Conservation (phyloP, 192 early-diverging fungal species). For the Linnemannia zychae region DNA sequence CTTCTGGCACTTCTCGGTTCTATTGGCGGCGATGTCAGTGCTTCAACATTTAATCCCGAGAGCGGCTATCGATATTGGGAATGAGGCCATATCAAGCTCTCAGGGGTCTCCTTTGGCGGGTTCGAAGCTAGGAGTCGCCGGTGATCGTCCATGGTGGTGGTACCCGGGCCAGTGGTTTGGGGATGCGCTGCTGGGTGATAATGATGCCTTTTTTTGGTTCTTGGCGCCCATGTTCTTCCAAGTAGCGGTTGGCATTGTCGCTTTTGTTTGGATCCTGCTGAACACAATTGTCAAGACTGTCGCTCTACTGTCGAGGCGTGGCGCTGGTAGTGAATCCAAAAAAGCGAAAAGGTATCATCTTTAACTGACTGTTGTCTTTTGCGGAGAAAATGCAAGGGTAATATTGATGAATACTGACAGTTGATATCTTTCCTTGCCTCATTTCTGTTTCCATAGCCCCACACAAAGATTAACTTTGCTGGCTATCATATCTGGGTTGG, state of each 20-base stretch:
- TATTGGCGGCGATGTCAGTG: conserved; percentile 47
- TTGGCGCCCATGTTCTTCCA: conserved; percentile 60
- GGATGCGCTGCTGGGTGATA: conserved; percentile 61
- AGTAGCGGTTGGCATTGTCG: conserved; percentile 60
- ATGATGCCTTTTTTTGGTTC: conserved; percentile 70
- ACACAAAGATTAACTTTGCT: conserved; percentile 55
- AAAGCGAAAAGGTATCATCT: background rate
- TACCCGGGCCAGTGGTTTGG: conserved; percentile 15
- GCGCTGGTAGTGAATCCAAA: background rate
- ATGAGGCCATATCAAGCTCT: conserved; percentile 16
- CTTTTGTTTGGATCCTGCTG: conserved; percentile 54
- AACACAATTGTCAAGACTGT: conserved; percentile 31
- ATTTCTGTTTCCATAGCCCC: background rate
- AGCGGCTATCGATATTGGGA: conserved; percentile 30
- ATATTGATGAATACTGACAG: background rate
- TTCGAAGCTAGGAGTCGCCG: background rate
- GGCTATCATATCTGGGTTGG: conserved; percentile 64
- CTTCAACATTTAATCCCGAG: conserved; percentile 49
- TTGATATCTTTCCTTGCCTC: background rate
- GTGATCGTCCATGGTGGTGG: background rate
- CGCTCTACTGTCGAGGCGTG: background rate
- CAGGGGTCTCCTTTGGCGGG: background rate
- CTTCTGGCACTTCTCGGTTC: conserved; percentile 48
- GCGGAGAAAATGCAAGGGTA: background rate
- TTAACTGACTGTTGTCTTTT: background rate